Base-by-base conservation (phyloP, 306 rosid species). In the Prunus fruticosa region DNA sequence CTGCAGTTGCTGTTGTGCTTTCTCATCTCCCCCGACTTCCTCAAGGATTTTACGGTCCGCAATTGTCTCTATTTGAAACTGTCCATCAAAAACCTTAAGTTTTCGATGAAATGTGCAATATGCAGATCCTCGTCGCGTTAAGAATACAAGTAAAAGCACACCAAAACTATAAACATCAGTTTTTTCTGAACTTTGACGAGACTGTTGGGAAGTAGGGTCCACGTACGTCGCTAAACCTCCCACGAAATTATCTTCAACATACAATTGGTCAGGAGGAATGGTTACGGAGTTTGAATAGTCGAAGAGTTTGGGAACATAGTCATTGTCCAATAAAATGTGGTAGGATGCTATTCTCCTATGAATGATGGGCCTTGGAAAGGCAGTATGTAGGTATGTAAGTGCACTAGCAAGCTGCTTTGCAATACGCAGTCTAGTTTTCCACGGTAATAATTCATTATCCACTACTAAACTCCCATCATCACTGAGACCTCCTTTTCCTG, bases 371-470 rank as follows among this genome's bases (percentile, higher is more conserved):
- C 7, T 67, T 19, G 72, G 72, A 12, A 67, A 67, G 8, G 72
- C 56, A 2, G 72, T 67, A 67, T 46, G 72, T 2, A 67, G 30
- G 32, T 53, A 65, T 4, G 72, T 45, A 22, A 67, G 3, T 5
- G 72, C 54, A 67, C 14, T 66, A 7, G 56, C 72, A 25, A 49
- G 3, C 25, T 69, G 58, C 58, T 69, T 69, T 47, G 73, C 58
- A 22, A 69, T 69, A 8, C 23, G 12, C 43, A 69, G 8, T 19
- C 43, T 47, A 5, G 8, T 3, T 25, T 49, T 69, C 73, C 73
- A 49, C 15, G 73, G 23, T 2, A 46, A 38, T 5, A 4, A 2
- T 51, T 28, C 61, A 27, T 4, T 18, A 49, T 45, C 73, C 46
- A 4, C 38, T 32, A 0, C 11, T 49, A 15, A 69, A 27, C 46